phyloP scores from a whole-genome alignment of 1,284 basidiomycete species.

The Rhodotorula sp. region DNA sequence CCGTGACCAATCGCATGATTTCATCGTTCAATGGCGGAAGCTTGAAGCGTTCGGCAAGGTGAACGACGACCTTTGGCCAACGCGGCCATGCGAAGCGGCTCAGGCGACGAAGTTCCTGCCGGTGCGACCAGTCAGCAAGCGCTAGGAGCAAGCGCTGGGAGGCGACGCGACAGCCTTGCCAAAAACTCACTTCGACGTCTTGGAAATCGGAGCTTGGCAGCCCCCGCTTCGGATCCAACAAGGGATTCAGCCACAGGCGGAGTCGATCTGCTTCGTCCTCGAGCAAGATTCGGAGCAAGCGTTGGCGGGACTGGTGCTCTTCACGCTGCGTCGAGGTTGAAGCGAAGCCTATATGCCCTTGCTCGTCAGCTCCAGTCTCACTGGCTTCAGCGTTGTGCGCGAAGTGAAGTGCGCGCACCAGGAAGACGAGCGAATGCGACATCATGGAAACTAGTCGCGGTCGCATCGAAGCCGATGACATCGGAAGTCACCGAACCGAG shows the following conservation, averaged over 20 bases:
- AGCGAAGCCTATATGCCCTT: too few species aligned
- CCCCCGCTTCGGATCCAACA: slow-evolving; percentile 69
- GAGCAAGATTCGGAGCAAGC: slow-evolving; percentile 74
- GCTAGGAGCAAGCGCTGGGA: slow-evolving; percentile 58
- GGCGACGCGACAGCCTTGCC: slow-evolving; percentile 41
- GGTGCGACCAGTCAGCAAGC: slow-evolving; percentile 18
- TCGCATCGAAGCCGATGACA: slow-evolving; percentile 39
- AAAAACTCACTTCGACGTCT: slow-evolving; percentile 25
- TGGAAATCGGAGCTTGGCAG: slow-evolving; percentile 54
- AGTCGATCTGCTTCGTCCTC: slow-evolving; percentile 87
- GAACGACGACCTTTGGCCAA: slow-evolving; percentile 75
- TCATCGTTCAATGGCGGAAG: slow-evolving; percentile 62
- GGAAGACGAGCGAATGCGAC: slow-evolving; percentile 5
- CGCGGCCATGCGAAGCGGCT: slow-evolving; percentile 78
- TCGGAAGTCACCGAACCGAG: slow-evolving; percentile 28
- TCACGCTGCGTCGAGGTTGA: slow-evolving; percentile 35
- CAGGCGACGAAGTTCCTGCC: slow-evolving; percentile 52
- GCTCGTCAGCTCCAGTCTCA: too few species aligned
- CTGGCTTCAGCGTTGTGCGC: too few species aligned
- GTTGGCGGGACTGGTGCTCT: slow-evolving; percentile 63
- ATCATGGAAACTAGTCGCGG: slow-evolving; percentile 39
- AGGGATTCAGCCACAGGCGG: slow-evolving; percentile 86
- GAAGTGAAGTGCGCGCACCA: background rate
- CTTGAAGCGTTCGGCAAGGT: slow-evolving; percentile 85
- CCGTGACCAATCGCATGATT: slow-evolving; percentile 70